Evolutionary conservation across 257 asterid genomes (phyloP).

Genomic region (Nicotiana noctiflora): DNA sequence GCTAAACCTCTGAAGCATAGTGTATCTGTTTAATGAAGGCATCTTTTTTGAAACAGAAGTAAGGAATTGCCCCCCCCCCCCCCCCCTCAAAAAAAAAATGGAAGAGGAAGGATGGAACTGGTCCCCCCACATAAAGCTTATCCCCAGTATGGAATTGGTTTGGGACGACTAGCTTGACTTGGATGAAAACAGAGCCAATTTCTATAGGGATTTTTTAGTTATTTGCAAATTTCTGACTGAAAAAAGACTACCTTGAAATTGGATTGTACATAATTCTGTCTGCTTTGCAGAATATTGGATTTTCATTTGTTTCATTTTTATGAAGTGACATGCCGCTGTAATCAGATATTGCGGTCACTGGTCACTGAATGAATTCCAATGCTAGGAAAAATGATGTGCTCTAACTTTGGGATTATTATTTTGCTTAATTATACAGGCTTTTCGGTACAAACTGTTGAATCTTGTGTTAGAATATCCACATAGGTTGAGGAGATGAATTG

Average conservation of each 20-base stretch:
- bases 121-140: not conserved
- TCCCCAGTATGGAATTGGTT: not conserved
- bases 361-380: not conserved
- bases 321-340: not conserved
- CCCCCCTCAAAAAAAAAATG: no score
- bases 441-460: not conserved
- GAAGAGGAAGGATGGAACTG: not conserved
- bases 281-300: not conserved
- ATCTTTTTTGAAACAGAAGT: not conserved
- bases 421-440: not conserved
- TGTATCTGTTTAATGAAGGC: not conserved
- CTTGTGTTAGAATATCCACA: not conserved
- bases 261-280: not conserved
- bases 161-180: not conserved
- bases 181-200: not conserved
- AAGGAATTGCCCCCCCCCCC: not conserved
- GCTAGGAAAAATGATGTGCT: not conserved
- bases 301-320: not conserved
- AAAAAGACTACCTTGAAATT: no score
- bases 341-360: not conserved
- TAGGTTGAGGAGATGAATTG: no score
- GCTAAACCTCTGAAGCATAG: not conserved
- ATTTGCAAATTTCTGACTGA: not conserved
- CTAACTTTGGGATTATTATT: not conserved
- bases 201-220: not conserved